Conservation (phyloP, 1,284 basidiomycete species). For the Papiliotrema fonsecae region DNA sequence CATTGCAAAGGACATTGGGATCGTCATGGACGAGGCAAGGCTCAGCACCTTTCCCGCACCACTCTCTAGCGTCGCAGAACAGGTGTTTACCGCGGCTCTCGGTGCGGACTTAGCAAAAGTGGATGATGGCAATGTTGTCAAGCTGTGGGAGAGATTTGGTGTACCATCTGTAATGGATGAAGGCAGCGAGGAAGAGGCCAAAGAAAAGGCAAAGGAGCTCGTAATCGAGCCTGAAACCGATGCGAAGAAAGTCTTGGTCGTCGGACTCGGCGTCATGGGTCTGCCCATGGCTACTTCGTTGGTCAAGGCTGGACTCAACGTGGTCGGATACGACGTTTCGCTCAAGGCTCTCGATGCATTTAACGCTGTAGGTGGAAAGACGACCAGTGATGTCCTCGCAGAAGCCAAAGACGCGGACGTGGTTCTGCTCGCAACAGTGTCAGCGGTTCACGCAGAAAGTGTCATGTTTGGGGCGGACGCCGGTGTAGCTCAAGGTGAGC, state of each 20-base stretch:
- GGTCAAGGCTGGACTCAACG: constrained; percentile 17
- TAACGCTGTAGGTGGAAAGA: constrained; percentile 18
- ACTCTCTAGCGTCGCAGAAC: constrained; percentile 32
- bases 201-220: constrained; percentile 24
- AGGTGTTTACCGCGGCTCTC: constrained; percentile 32
- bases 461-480: constrained; percentile 22
- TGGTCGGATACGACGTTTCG: constrained; percentile 16
- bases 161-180: constrained; percentile 13
- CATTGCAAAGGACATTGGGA: constrained; percentile 38
- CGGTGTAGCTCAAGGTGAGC: constrained; percentile 19
- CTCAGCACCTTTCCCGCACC: constrained; percentile 29
- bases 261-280: constrained; percentile 34
- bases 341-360: constrained; percentile 10
- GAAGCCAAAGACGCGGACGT: constrained; percentile 17
- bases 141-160: constrained; percentile 37
- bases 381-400: constrained; percentile 7
- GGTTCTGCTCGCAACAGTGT: constrained; percentile 23
- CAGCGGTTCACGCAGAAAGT: constrained; percentile 20
- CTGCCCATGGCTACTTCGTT: constrained; percentile 24
- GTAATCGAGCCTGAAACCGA: constrained; percentile 7
- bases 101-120: constrained; percentile 28
- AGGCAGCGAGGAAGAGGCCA: constrained; percentile 27
- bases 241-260: constrained; percentile 23
- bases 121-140: constrained; percentile 35
- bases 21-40: constrained; percentile 41